Conservation (phyloP, 1,284 basidiomycete genomes). For the Mycena sp. region DNA sequence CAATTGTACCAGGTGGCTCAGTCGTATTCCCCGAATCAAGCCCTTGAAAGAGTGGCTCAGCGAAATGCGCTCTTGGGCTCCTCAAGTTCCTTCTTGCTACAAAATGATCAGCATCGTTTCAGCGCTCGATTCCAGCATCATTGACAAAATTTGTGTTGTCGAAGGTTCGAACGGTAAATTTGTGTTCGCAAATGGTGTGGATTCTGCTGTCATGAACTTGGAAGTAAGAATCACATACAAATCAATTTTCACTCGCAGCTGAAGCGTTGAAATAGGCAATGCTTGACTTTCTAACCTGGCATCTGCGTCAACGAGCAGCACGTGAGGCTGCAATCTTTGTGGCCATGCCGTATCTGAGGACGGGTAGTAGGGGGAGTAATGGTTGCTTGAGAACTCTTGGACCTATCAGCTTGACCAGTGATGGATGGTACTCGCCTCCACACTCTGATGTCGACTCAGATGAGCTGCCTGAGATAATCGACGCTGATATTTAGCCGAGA, state of each 20-base stretch:
- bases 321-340: background rate
- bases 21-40: background rate
- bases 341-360: background rate
- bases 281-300: background rate
- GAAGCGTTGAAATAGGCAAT: background rate
- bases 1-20: background rate
- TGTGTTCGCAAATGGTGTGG: too few species aligned
- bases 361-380: too few species aligned
- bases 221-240: too few species aligned
- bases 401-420: background rate
- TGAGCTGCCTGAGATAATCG: background rate
- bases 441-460: slow-evolving; percentile 1
- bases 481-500: too few species aligned
- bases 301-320: background rate
- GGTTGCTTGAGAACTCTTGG: background rate
- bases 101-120: too few species aligned
- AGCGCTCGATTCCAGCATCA: too few species aligned
- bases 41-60: background rate
- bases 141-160: too few species aligned
- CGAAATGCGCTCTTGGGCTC: background rate
- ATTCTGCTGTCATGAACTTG: too few species aligned
- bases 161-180: too few species aligned
- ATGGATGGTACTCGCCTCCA: slow-evolving; percentile 3
- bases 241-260: background rate
- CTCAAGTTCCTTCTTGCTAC: background rate